phyloP scores from a whole-genome alignment of 805 yeast species.

The Kluyveromyces aestuarii region DNA sequence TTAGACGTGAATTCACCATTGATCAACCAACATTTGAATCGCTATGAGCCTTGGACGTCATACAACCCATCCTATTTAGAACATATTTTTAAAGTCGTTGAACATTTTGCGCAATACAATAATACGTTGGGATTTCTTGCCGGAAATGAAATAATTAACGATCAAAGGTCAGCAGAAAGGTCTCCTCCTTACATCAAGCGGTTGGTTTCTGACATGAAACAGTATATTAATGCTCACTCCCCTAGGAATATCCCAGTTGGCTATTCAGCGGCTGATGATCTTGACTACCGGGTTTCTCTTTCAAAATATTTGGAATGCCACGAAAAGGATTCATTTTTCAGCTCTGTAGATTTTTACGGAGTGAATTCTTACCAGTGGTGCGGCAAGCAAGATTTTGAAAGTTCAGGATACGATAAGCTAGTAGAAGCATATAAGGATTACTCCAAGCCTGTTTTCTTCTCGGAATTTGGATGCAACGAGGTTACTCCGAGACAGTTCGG shows the following conservation, averaged over 20 bases:
- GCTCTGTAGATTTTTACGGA: slow-evolving; percentile 78
- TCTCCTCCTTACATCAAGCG: slow-evolving; percentile 77
- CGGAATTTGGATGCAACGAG: slow-evolving; percentile 89
- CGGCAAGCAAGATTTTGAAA: slow-evolving; percentile 74
- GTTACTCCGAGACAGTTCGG: slow-evolving; percentile 71
- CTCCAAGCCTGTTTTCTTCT: slow-evolving; percentile 72
- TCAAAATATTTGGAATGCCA: slow-evolving; percentile 77
- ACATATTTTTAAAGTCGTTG: slow-evolving; percentile 70
- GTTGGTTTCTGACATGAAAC: slow-evolving; percentile 71
- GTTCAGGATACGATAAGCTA: slow-evolving; percentile 68
- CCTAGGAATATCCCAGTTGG: slow-evolving; percentile 79
- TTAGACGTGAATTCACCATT: slow-evolving; percentile 88
- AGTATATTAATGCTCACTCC: slow-evolving; percentile 48
- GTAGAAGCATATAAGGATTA: slow-evolving; percentile 62
- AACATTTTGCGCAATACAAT: slow-evolving; percentile 74
- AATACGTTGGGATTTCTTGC: slow-evolving; percentile 89
- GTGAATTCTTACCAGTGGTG: slow-evolving; percentile 96
- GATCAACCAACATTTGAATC: slow-evolving; percentile 65
- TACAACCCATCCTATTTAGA: slow-evolving; percentile 62
- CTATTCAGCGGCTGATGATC: slow-evolving; percentile 93
- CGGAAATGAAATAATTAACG: slow-evolving; percentile 87
- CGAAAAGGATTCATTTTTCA: slow-evolving; percentile 38
- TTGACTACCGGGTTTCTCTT: slow-evolving; percentile 62
- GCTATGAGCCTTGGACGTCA: slow-evolving; percentile 91
- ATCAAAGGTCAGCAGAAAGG: slow-evolving; percentile 50